phyloP scores from a whole-genome alignment of 2,329 filamentous ascomycete genomes.

The Pyricularia sp. region DNA sequence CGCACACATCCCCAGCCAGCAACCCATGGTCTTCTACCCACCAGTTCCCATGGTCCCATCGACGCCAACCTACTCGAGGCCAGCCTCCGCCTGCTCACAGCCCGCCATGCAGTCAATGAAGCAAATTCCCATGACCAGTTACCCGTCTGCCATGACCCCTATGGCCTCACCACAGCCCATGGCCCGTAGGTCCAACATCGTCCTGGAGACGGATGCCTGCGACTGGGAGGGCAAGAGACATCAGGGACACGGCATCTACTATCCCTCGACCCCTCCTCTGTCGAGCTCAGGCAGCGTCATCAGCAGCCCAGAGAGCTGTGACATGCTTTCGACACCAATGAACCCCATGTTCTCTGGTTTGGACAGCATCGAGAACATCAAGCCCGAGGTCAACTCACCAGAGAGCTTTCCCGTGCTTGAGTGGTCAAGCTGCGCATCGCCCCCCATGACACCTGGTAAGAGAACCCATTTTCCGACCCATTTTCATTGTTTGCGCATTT shows the following conservation, averaged over 20 bases:
- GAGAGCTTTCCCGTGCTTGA: conserved; percentile 67
- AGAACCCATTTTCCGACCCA: conserved; percentile 16
- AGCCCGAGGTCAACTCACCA: conserved; percentile 62
- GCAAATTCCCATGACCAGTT: conserved; percentile 66
- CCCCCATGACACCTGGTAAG: conserved; percentile 87
- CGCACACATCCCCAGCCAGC: conserved; percentile 43
- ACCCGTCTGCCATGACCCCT: conserved; percentile 66
- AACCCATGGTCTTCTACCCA: conserved; percentile 43
- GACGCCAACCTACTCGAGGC: conserved; percentile 55
- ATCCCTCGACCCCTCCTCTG: conserved; percentile 78
- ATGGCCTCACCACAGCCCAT: conserved; percentile 66
- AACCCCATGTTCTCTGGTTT: conserved; percentile 69
- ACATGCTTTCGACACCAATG: conserved; percentile 72
- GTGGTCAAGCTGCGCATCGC: conserved; percentile 70
- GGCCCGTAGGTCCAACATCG: conserved; percentile 67
- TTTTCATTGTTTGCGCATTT: neutral
- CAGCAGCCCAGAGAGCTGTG: conserved; percentile 74
- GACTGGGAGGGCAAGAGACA: conserved; percentile 36
- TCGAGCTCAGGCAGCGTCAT: conserved; percentile 78
- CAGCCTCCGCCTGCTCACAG: conserved; percentile 57
- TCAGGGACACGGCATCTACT: conserved; percentile 40
- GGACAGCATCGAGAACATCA: conserved; percentile 56
- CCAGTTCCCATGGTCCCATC: conserved; percentile 49
- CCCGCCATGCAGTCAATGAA: conserved; percentile 45
- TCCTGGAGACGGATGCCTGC: conserved; percentile 67